Evolutionary conservation across 257 asterid species (phyloP), one percentile per base, ranked within the genome.

Genomic region (Scutellaria galericulata): DNA sequence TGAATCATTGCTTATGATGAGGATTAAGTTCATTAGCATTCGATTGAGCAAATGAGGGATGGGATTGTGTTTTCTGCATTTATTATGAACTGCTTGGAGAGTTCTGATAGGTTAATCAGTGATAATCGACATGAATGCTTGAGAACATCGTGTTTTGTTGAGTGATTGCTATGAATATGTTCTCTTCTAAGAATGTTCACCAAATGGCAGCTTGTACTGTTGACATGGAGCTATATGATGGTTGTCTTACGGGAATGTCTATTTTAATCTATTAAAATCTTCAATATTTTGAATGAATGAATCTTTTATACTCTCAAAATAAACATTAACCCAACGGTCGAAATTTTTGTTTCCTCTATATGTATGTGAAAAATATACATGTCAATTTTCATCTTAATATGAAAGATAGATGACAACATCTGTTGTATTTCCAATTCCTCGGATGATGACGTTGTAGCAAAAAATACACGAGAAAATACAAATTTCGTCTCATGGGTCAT

Each of bases 171-270:
- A 2, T 53, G 24, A 24, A 24, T 24, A 2, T 24, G 2, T 72
- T 59, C 76, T 71, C 54, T 27, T 37, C 14, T 76, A 57, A 74
- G 68, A 56, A 9, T 72, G 79, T 59, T 50, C 39, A 60, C 50
- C 42, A 2, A 72, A 45, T 42, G 82, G 84, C 91, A 92, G 96
- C 92, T 89, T 84, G 82, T 83, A 53, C 10, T 92, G 68, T 81
- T 92, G 77, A 59, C 74, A 37, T 92, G 98, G 98, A 84, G 98
- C 86, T 92, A 90, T 80, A 56, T 92, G 14, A 84, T 76, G 95
- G 97, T 78, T 70, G 94, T 86, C 59, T 41, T 86, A 69, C 82
- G 79, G 72, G 95, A 92, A 31, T 31, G 4, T 18, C 5, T 2
- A 0, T 31, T 31, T 4, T 5, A 31, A 31, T 31, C 5, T 31